Conservation (phyloP, 2,329 filamentous ascomycete genomes). For the Fusarium newnesense region DNA sequence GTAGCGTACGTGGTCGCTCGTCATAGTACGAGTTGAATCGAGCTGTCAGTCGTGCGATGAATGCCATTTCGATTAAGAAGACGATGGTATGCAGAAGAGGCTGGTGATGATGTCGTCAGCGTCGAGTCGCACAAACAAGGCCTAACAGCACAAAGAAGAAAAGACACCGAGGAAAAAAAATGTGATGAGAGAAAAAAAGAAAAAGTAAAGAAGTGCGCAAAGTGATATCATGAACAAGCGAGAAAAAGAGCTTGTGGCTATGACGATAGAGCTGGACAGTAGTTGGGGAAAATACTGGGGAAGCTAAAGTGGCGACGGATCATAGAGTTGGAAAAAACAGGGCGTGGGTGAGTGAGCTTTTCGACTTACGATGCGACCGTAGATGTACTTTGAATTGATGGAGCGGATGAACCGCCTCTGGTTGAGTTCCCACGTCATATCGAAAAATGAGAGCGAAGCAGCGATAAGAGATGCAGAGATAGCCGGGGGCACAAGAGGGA, state of each 20-base stretch:
- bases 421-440: constrained; percentile 38
- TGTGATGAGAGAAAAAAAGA: neutral
- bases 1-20: constrained; percentile 77
- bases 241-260: constrained; percentile 9
- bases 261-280: constrained; percentile 20
- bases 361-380: constrained; percentile 36
- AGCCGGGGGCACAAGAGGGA: neutral
- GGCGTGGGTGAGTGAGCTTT: neutral
- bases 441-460: neutral
- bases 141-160: constrained; percentile 5
- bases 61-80: constrained; percentile 87
- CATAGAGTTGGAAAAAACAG: constrained; percentile 30
- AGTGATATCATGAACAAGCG: constrained; percentile 4
- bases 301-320: constrained; percentile 38
- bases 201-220: neutral
- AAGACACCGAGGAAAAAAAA: neutral
- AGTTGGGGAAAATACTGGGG: constrained; percentile 30
- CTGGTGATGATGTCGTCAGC: constrained; percentile 59
- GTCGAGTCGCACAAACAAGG: constrained; percentile 33
- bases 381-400: constrained; percentile 40
- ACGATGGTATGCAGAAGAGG: constrained; percentile 87
- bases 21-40: constrained; percentile 97
- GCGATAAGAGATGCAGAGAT: constrained; percentile 3
- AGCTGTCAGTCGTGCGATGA: constrained; percentile 82
- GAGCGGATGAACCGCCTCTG: constrained; percentile 38